A percentile compares a stretch with the other conserved stretches of the same genome.
Evolutionary conservation across 768 basidiomycete species (phyloP).

Genomic region (Leucosporidium scottii): DNA sequence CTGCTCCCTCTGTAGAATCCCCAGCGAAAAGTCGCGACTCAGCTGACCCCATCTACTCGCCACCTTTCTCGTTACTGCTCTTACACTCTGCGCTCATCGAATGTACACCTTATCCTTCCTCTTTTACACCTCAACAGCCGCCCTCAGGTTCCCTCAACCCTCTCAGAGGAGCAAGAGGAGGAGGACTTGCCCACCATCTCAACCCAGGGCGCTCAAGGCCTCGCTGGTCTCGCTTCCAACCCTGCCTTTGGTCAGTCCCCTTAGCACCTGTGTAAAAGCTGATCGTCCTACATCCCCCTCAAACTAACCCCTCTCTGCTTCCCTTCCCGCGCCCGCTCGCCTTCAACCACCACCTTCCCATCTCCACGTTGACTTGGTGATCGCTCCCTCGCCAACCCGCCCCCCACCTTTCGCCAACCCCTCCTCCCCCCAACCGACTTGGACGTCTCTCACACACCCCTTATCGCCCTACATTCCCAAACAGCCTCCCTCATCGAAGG

Average conservation of each 20-base stretch:
- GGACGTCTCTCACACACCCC: neutral
- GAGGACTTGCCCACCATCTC: conserved; percentile 36
- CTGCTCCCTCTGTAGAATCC: neutral
- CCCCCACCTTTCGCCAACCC: too few species aligned
- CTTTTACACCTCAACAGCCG: conserved; percentile 5
- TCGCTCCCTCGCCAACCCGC: conserved; percentile 7
- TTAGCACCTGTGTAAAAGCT: too few species aligned
- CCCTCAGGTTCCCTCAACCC: conserved; percentile 36
- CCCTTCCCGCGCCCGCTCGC: too few species aligned
- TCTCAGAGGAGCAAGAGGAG: conserved; percentile 34
- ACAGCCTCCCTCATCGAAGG: conserved; percentile 69
- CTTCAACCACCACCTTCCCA: neutral
- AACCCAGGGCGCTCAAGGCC: conserved; percentile 25
- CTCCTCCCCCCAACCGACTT: neutral
- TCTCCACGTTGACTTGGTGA: neutral
- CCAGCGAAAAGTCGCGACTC: neutral
- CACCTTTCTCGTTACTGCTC: neutral
- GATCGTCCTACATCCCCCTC: too few species aligned
- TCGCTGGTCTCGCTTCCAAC: conserved; percentile 32
- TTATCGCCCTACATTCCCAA: neutral
- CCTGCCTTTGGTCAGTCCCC: conserved; percentile 36
- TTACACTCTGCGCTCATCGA: neutral
- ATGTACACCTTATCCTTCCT: neutral
- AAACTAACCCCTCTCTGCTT: neutral
- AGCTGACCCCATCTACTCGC: neutral